Evolutionary conservation across 108 stramenopile species (phyloP).

Genomic region (Nitzschia sp.): DNA sequence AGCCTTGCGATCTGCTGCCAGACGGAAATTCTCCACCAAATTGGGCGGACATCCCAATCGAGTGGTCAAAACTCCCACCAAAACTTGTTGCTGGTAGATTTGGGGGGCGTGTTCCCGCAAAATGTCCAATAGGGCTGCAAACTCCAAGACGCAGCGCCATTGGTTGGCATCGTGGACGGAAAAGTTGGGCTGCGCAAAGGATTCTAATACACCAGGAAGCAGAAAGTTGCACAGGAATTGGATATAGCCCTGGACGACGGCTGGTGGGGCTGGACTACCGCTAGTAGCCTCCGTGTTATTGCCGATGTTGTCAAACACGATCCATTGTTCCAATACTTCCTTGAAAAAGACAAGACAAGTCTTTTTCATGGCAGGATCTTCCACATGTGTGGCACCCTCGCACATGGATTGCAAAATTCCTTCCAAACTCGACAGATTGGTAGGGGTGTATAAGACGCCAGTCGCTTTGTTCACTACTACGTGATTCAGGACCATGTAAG

Average conservation of each 20-base stretch:
- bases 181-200: slow-evolving; percentile 12
- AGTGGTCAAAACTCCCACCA: slow-evolving; percentile 1
- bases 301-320: not conserved
- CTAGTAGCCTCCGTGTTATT: not conserved
- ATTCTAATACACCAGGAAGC: slow-evolving; percentile 22
- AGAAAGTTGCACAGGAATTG: slow-evolving; percentile 16
- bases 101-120: slow-evolving; percentile 17
- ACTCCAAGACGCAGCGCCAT: slow-evolving; percentile 22
- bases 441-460: slow-evolving; percentile 51
- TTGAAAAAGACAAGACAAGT: slow-evolving; percentile 64
- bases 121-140: slow-evolving; percentile 26
- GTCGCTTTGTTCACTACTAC: slow-evolving; percentile 49
- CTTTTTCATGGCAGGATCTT: slow-evolving; percentile 67
- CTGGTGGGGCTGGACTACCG: not conserved
- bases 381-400: slow-evolving; percentile 52
- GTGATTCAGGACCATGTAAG: slow-evolving; percentile 53
- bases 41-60: slow-evolving; percentile 9
- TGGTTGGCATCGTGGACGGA: slow-evolving; percentile 28
- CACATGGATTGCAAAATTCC: slow-evolving; percentile 51
- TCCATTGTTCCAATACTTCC: slow-evolving; percentile 57
- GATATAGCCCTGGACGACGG: slow-evolving; percentile 19
- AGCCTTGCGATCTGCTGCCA: slow-evolving; percentile 11
- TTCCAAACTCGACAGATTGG: slow-evolving; percentile 49
- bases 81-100: slow-evolving; percentile 11
- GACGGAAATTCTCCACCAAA: slow-evolving; percentile 17